Percentiles rank a stretch among this genome's conserved stretches.
These are phyloP conservation scores for Diplodia mutila DNA, from an alignment of 2,329 filamentous ascomycete genomes.

Conservation along the genomic window DNA sequence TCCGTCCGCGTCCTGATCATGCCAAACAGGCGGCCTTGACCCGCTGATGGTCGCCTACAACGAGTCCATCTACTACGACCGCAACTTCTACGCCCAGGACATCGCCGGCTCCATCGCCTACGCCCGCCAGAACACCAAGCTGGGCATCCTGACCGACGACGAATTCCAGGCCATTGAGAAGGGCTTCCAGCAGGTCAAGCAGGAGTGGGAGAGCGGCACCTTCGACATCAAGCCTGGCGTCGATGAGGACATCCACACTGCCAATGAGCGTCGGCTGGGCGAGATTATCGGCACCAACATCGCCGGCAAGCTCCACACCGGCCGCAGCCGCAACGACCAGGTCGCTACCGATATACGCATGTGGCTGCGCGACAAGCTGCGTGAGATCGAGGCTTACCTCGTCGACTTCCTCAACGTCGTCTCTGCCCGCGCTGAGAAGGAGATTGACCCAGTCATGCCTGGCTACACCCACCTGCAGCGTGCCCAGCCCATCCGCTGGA, in stretches of 20 bases:
- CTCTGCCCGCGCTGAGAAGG: slow-evolving; percentile 69
- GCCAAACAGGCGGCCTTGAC: slow-evolving; percentile 71
- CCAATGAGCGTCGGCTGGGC: slow-evolving; percentile 60
- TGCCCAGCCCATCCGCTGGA: slow-evolving; percentile 79
- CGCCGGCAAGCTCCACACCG: slow-evolving; percentile 88
- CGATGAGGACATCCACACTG: slow-evolving; percentile 60
- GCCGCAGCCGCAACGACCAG: slow-evolving; percentile 85
- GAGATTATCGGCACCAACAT: slow-evolving; percentile 86
- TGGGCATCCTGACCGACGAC: slow-evolving; percentile 70
- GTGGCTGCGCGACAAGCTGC: slow-evolving; percentile 79
- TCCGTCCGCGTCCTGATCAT: neutral
- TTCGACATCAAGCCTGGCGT: slow-evolving; percentile 53
- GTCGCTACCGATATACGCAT: slow-evolving; percentile 88
- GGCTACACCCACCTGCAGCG: slow-evolving; percentile 88
- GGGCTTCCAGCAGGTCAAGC: slow-evolving; percentile 64
- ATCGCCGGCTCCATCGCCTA: slow-evolving; percentile 81
- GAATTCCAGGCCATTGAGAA: slow-evolving; percentile 76
- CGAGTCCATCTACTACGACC: slow-evolving; percentile 77
- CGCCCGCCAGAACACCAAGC: slow-evolving; percentile 76
- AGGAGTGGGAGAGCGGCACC: slow-evolving; percentile 52
- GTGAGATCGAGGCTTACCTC: slow-evolving; percentile 69
- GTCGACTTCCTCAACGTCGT: slow-evolving; percentile 71
- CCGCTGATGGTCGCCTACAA: slow-evolving; percentile 88
- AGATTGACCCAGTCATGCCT: slow-evolving; percentile 80
- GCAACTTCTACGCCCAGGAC: slow-evolving; percentile 76